A percentile compares a stretch with the other conserved stretches of the same genome.
These are phyloP conservation scores for Handroanthus guayacan DNA, from an alignment of 257 asterid genomes.

Conservation along the genomic window DNA sequence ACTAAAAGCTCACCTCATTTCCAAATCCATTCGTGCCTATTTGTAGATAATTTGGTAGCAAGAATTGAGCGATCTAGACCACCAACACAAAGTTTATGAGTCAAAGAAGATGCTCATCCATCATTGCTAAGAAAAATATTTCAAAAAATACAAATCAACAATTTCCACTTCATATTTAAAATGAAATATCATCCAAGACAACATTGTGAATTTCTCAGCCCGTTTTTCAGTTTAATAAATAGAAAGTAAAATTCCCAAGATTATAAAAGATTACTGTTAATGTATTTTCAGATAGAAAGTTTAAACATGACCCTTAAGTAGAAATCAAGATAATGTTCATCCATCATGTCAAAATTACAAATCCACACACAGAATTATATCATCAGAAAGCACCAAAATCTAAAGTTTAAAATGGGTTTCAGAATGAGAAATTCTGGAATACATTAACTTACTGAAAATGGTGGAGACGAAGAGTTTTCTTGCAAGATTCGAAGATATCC, in stretches of 20 bases:
- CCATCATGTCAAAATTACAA: constrained; percentile 68
- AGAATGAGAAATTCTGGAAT: neutral
- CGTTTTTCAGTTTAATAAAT: constrained; percentile 1
- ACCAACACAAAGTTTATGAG: neutral
- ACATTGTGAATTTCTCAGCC: neutral
- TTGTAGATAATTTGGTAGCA: constrained; percentile 75
- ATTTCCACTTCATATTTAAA: too few relatives aligned
- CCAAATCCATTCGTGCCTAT: constrained; percentile 80
- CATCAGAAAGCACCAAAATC: neutral
- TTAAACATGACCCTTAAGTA: neutral
- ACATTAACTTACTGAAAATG: constrained; percentile 75
- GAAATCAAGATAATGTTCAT: neutral
- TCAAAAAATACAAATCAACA: neutral
- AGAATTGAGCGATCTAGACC: constrained; percentile 92
- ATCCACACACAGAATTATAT: constrained; percentile 70
- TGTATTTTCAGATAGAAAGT: neutral
- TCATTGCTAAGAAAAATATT: neutral
- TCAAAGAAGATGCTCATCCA: neutral
- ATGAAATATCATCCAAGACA: neutral
- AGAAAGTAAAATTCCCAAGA: neutral
- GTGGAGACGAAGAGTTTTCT: constrained; percentile 86
- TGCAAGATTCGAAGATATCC: constrained; percentile 96
- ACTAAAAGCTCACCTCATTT: constrained; percentile 56
- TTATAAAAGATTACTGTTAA: neutral
- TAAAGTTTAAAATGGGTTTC: neutral